These are phyloP conservation scores for Arctium lappa DNA, from an alignment of 129 eudicot species.

Conservation along the genomic window DNA sequence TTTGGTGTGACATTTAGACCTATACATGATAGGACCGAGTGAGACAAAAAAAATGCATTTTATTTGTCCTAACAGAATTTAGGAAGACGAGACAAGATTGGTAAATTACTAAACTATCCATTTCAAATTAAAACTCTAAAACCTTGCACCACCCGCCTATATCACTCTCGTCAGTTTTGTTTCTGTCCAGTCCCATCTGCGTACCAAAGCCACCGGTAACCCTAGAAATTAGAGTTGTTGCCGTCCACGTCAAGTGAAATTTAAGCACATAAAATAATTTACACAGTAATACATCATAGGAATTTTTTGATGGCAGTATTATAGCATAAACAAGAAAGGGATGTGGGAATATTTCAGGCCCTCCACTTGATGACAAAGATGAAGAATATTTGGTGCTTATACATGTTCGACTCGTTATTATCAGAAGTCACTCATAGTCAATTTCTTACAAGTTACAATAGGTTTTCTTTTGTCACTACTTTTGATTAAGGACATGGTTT, in stretches of 20 bases:
- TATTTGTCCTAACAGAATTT: background rate
- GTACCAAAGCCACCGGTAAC: background rate
- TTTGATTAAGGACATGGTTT: background rate
- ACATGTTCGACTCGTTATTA: background rate
- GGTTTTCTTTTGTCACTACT: background rate
- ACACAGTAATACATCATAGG: slow-evolving; percentile 5
- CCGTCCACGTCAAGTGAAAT: slow-evolving; percentile 17
- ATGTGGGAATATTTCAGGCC: slow-evolving; percentile 10
- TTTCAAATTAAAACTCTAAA: background rate
- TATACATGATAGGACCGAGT: background rate
- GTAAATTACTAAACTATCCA: background rate
- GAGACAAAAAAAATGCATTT: background rate
- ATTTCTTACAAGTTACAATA: background rate
- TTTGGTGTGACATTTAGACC: background rate
- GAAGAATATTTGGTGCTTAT: background rate
- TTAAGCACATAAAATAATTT: background rate
- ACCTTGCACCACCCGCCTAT: too few species aligned
- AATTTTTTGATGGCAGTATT: slow-evolving; percentile 4
- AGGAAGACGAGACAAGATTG: background rate
- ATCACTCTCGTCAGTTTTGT: too few species aligned
- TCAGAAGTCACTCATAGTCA: background rate
- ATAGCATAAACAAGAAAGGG: background rate
- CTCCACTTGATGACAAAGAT: background rate
- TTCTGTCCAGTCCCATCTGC: too few species aligned
- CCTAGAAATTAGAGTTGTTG: slow-evolving; percentile 9